phyloP scores from a whole-genome alignment of 805 yeast genomes.

The Cyberlindnera veronae region DNA sequence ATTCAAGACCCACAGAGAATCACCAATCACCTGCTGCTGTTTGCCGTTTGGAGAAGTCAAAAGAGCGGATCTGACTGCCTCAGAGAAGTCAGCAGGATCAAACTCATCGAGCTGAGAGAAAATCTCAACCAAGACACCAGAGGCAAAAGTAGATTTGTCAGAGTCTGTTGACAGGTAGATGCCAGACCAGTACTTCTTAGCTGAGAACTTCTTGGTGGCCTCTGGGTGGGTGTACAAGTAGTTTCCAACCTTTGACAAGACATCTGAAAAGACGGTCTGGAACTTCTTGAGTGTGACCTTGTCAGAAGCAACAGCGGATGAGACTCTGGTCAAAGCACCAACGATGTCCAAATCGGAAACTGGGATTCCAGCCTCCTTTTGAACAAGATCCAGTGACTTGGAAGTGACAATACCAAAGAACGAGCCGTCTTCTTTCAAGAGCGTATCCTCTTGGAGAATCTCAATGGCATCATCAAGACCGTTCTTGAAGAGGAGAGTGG shows the following conservation, averaged over 20 bases:
- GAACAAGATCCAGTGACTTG: constrained; percentile 29
- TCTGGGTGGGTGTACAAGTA: constrained; percentile 27
- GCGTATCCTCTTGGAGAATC: constrained; percentile 15
- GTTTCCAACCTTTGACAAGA: constrained; percentile 46
- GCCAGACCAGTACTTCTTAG: constrained; percentile 29
- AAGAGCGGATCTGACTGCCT: constrained; percentile 11
- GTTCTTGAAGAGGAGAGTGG: constrained; percentile 16
- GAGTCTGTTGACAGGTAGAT: constrained; percentile 19
- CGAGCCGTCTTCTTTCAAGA: constrained; percentile 20
- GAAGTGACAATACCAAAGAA: constrained; percentile 35
- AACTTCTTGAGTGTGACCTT: constrained; percentile 21
- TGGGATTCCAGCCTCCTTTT: constrained; percentile 35
- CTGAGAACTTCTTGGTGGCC: constrained; percentile 16
- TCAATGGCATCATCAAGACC: constrained; percentile 15
- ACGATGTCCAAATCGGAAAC: constrained; percentile 46
- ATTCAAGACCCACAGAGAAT: constrained; percentile 26
- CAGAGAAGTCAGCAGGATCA: constrained; percentile 14
- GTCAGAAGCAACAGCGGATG: constrained; percentile 28
- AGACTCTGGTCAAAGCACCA: constrained; percentile 40
- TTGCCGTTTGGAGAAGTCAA: constrained; percentile 7
- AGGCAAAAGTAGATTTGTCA: constrained; percentile 29
- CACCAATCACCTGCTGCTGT: constrained; percentile 26
- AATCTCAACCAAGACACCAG: constrained; percentile 35
- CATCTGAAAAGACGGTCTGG: constrained; percentile 31
- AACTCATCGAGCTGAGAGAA: constrained; percentile 30